Base-by-base conservation (phyloP, 441 rosid genomes). In the Francoa sonchifolia region DNA sequence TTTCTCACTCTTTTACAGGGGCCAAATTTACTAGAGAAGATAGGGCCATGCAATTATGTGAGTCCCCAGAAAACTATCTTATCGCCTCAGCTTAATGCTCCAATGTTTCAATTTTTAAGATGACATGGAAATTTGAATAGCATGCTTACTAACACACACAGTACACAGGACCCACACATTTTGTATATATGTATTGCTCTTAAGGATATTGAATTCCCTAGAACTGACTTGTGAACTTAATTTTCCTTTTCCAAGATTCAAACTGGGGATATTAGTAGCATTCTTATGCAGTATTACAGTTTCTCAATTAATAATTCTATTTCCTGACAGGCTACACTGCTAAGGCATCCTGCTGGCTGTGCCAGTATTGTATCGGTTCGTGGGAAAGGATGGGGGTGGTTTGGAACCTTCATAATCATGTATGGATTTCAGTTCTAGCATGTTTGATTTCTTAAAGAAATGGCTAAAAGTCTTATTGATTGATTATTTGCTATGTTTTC, bases 271-370 rank as follows among this genome's bases (percentile, higher is more conserved):
- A 27, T 46, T 21, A 34, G 50, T 29, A 21, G 27, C 21, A 32
- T 23, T 30, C 9, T 52, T 21, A 20, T 25, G 27, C 11, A 40
- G 44, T 22, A 18, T 15, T 11, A 37, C 25, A 2, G 18, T 50
- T 48, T 57, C 19, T 38, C 33, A 33, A 28, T 54, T 42, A 15
- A 42, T 25, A 36, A 16, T 12, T 48, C 26, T 15, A 20, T 38
- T 25, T 21, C 53, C 47, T 63, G 37, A 43, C 71, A 86, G 99
- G 78, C 76, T 42, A 63, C 96, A 28, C 64, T 45, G 32, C 56
- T 90, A 25, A 58, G 74, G 48, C 99, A 90, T 69, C 99, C 99
- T 55, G 68, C 96, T 11, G 99, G 88, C 37, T 90, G 99, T 57
- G 90, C 82, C 33, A 60, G 62, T 31, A 54, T 77, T 47, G 56